phyloP scores from a whole-genome alignment of 805 yeast genomes.

The Danielozyma ontarioensis region DNA sequence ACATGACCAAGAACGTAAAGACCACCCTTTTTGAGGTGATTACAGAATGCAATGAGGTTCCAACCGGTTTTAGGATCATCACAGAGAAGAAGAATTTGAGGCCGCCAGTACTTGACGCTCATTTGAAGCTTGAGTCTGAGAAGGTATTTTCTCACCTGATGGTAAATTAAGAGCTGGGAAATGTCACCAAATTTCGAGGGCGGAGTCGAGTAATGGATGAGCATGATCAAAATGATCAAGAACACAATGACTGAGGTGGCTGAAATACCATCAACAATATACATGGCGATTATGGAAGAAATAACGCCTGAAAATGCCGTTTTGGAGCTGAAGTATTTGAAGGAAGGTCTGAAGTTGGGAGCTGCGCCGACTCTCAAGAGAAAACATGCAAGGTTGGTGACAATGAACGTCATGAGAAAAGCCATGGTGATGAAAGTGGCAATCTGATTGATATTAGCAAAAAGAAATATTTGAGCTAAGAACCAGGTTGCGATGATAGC shows the following conservation, averaged over 20 bases:
- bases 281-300: constrained; percentile 78
- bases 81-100: constrained; percentile 82
- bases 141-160: constrained; percentile 90
- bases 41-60: constrained; percentile 89
- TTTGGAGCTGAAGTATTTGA: constrained; percentile 73
- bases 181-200: constrained; percentile 99
- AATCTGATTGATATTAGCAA: constrained; percentile 88
- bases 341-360: constrained; percentile 97
- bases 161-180: constrained; percentile 90
- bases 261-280: constrained; percentile 86
- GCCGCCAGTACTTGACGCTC: constrained; percentile 98
- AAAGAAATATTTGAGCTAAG: constrained; percentile 76
- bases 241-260: constrained; percentile 73
- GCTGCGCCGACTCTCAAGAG: constrained; percentile 84
- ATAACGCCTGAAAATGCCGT: constrained; percentile 79
- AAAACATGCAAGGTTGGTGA: constrained; percentile 91
- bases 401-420: constrained; percentile 90
- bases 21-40: constrained; percentile 93
- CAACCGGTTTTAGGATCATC: constrained; percentile 91
- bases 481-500: constrained; percentile 76
- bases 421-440: constrained; percentile 98
- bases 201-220: constrained; percentile 87
- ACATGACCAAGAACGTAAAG: constrained; percentile 91
- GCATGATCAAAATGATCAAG: constrained; percentile 58
- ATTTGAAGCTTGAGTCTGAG: constrained; percentile 74